A percentile compares a stretch with the other conserved stretches of the same genome.
phyloP scores from a whole-genome alignment of 1,284 basidiomycete species.

The Ustilago nuda region DNA sequence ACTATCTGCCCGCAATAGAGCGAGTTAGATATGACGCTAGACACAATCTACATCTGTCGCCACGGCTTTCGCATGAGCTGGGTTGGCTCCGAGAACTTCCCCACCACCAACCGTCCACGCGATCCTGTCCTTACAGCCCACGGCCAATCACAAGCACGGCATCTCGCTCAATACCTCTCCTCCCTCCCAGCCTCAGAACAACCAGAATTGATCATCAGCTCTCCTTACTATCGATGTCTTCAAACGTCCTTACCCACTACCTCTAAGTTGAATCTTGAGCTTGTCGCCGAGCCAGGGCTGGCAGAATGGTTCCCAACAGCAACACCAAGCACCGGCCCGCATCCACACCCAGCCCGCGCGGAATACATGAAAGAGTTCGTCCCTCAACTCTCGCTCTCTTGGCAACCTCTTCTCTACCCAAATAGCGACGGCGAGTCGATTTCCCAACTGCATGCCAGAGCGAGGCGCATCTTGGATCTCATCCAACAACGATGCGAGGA shows the following conservation, averaged over 20 bases:
- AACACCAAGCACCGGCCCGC: slow-evolving; percentile 72
- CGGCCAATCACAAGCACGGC: slow-evolving; percentile 81
- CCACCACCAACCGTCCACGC: slow-evolving; percentile 78
- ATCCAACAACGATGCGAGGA: slow-evolving; percentile 48
- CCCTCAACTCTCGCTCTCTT: slow-evolving; percentile 72
- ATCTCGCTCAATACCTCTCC: slow-evolving; percentile 77
- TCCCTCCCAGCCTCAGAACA: slow-evolving; percentile 77
- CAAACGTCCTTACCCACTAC: slow-evolving; percentile 80
- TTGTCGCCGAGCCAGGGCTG: slow-evolving; percentile 81
- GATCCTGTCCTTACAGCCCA: slow-evolving; percentile 83
- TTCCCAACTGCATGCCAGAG: slow-evolving; percentile 76
- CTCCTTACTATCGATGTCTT: slow-evolving; percentile 79
- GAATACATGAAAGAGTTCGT: slow-evolving; percentile 79
- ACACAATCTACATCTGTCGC: slow-evolving; percentile 82
- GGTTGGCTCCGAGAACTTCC: slow-evolving; percentile 74
- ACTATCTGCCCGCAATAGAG: background rate
- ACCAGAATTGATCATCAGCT: slow-evolving; percentile 77
- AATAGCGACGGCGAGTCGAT: slow-evolving; percentile 80
- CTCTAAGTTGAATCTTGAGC: slow-evolving; percentile 75
- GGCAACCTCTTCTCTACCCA: slow-evolving; percentile 76
- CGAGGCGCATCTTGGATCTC: slow-evolving; percentile 72
- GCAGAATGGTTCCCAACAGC: slow-evolving; percentile 86
- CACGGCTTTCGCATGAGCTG: slow-evolving; percentile 74
- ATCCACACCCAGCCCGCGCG: slow-evolving; percentile 48
- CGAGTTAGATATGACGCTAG: slow-evolving; percentile 70